A percentile compares a stretch with the other conserved stretches of the same genome.
phyloP scores from a whole-genome alignment of 371 early-diverging fungal species.

The Rhizopus stolonifer region DNA sequence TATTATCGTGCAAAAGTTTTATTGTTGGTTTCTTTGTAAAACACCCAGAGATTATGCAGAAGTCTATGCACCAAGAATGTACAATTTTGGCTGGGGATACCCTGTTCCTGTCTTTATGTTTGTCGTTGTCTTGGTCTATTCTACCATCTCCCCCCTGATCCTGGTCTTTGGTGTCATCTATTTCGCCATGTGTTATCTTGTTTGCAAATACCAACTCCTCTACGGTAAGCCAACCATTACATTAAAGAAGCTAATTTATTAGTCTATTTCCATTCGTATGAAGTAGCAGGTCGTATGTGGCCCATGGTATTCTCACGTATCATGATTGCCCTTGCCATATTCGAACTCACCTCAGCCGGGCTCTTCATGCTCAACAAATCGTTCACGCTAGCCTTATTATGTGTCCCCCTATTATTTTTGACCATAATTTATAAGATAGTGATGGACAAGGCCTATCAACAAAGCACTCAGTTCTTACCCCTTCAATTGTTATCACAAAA shows the following conservation, averaged over 20 bases:
- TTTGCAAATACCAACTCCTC: slow-evolving; percentile 73
- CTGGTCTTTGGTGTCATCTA: slow-evolving; percentile 75
- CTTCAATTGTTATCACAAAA: slow-evolving; percentile 43
- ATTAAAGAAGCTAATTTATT: no score
- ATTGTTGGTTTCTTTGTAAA: slow-evolving; percentile 52
- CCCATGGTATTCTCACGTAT: slow-evolving; percentile 74
- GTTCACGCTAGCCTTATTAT: slow-evolving; percentile 43
- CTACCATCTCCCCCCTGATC: slow-evolving; percentile 80
- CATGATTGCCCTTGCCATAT: slow-evolving; percentile 71
- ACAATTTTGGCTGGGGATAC: slow-evolving; percentile 70
- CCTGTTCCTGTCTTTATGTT: slow-evolving; percentile 75
- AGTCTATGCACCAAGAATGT: slow-evolving; percentile 60
- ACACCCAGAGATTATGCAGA: slow-evolving; percentile 72
- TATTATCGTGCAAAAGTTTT: slow-evolving; percentile 53
- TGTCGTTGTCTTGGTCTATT: slow-evolving; percentile 74
- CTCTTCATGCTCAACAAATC: slow-evolving; percentile 66
- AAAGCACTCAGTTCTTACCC: slow-evolving; percentile 53
- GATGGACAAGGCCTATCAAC: slow-evolving; percentile 57
- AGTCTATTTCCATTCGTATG: slow-evolving; percentile 78
- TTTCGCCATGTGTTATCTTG: slow-evolving; percentile 69
- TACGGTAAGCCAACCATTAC: slow-evolving; percentile 47
- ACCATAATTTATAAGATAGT: slow-evolving; percentile 57
- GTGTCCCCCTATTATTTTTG: slow-evolving; percentile 49
- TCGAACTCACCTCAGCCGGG: slow-evolving; percentile 77
- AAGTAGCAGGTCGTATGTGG: slow-evolving; percentile 77